Base-by-base conservation (phyloP, 2,329 filamentous ascomycete genomes). In the Stemphylium lycopersici region DNA sequence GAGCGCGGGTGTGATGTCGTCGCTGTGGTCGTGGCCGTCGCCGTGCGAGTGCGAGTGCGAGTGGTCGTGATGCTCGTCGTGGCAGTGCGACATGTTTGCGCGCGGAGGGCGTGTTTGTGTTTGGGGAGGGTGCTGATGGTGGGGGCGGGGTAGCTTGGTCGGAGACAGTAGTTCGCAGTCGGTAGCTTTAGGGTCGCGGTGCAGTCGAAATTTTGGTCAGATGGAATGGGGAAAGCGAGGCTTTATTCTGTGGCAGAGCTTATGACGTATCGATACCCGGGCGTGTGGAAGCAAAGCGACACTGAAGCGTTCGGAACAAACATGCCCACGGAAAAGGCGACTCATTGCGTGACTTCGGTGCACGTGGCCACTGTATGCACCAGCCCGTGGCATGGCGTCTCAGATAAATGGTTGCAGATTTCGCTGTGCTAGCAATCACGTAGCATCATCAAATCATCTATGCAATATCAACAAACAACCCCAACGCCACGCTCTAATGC, bases 1-100 rank as follows among this genome's bases (percentile, higher is more conserved):
- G 13, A 97, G 82, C 1, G 93, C 93, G 0, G 95, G 95, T 1
- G 90, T 93, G 67, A 96, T 86, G 79, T 98, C 93, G 79, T 98
- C 90, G 41, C 85, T 88, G 78, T 97, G 93, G 76, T 96, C 92
- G 75, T 97, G 92, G 37, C 52, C 68, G 48, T 47, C 60, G 48
- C 55, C 61, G 79, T 65, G 61, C 5, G 45, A 53, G 47, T 65
- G 58, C 46, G 53, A 59, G 79, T 65, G 61, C 5, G 45, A 53
- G 47, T 65, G 58, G 53, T 59, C 51, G 61, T 71, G 68, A 42
- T 74, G 66, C 24, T 71, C 71, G 70, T 74, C 44, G 42, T 64
- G 59, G 41, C 52, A 48, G 52, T 55, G 56, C 38, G 50, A 49
- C 48, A 49, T 61, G 45, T 43, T 52, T 34, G 41, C 36, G 53